Evolutionary conservation across 1,284 basidiomycete genomes (phyloP), one percentile per base, ranked within the genome.

Genomic region (Puccinia hordei): DNA sequence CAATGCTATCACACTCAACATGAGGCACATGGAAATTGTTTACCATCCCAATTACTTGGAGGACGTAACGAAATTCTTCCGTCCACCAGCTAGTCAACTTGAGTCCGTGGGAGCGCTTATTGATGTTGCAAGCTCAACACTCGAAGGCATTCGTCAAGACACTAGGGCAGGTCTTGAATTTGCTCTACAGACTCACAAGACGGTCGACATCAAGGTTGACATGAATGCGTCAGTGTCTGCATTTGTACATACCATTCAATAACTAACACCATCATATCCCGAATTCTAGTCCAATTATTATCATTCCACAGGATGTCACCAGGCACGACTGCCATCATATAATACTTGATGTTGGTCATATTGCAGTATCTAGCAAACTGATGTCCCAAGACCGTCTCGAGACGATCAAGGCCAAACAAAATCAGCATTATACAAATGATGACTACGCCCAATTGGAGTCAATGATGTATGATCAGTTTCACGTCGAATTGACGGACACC

Each of bases 1-100:
- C 85, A 97, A 90, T 84, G 94, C 92, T 0, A 87, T 99, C 78
- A 92, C 92, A 8, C 90, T 98, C 76, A 91, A 91, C 81, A 94
- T 99, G 92, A 90, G 95, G 8, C 94, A 96, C 84, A 93, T 98
- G 91, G 96, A 99, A 86, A 93, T 99, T 83, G 93, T 99, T 80
- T 99, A 99, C 85, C 95, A 99, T 85, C 90, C 89, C 83, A 93
- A 93, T 49, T 99, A 98, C 85, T 89, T 99, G 57, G 96, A 99
- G 87, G 93, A 93, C 1, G 90, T 99, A 53, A 92, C 93, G 82
- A 90, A 89, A 82, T 99, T 99, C 88, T 92, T 99, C 87, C 93
- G 92, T 85, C 97, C 97, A 1, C 95, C 97, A 0, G 92, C 92
- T 63, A 95, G 92, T 85, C 96, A 99, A 86, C 87, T 99, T 71